These are phyloP conservation scores for Ilyonectria robusta DNA, from an alignment of 2,329 filamentous ascomycete genomes.

Conservation along the genomic window DNA sequence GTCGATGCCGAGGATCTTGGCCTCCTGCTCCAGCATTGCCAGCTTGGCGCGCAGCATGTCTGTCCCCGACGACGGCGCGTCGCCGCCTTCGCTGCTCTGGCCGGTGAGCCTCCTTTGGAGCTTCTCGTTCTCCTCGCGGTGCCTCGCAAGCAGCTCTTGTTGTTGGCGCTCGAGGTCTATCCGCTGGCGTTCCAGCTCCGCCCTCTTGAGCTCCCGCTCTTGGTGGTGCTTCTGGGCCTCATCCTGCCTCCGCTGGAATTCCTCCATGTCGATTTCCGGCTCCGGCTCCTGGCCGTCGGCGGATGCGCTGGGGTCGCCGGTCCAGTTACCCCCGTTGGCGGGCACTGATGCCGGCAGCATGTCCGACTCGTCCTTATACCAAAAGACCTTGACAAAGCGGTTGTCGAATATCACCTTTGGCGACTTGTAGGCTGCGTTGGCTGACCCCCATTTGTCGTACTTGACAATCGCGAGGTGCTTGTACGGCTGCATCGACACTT, in stretches of 20 bases:
- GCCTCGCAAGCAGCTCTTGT: constrained; percentile 72
- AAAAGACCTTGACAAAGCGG: constrained; percentile 87
- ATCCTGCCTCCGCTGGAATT: constrained; percentile 77
- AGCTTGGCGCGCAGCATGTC: constrained; percentile 79
- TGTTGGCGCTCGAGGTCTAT: constrained; percentile 77
- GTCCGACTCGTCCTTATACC: constrained; percentile 73
- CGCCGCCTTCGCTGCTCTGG: constrained; percentile 48
- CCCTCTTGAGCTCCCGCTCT: constrained; percentile 73
- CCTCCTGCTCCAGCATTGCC: constrained; percentile 81
- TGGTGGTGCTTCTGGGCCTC: constrained; percentile 80
- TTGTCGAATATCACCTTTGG: constrained; percentile 89
- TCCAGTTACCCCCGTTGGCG: constrained; percentile 47
- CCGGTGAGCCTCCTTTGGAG: constrained; percentile 68
- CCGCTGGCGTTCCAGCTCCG: constrained; percentile 73
- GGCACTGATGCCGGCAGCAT: constrained; percentile 44
- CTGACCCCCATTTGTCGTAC: constrained; percentile 75
- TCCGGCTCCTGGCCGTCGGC: constrained; percentile 50
- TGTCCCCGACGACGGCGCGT: constrained; percentile 63
- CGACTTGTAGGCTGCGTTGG: constrained; percentile 79
- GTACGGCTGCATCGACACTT: constrained; percentile 76
- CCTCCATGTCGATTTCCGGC: constrained; percentile 76
- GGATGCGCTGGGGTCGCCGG: constrained; percentile 34
- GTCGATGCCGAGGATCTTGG: constrained; percentile 77
- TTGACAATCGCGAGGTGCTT: constrained; percentile 79
- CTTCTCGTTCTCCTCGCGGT: constrained; percentile 77